Evolutionary conservation across 176 grass and related monocot genomes (phyloP), one percentile per base, ranked within the genome.

Genomic region (Phoenix dactylifera): DNA sequence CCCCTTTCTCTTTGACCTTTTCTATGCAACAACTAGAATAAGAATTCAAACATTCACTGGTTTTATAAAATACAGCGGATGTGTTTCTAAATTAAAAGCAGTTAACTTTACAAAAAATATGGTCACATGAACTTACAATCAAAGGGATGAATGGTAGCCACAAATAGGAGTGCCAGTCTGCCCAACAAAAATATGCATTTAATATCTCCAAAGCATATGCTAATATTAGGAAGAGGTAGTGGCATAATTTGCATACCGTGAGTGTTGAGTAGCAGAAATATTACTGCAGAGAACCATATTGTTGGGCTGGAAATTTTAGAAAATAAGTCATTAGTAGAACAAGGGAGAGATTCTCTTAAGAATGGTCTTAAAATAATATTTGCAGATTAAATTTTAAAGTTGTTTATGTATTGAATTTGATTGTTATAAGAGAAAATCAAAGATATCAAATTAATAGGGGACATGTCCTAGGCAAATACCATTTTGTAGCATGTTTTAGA

Each of bases 131-230:
- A 55, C 65, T 57, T 68, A 68, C 65, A 23, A 68, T 56, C n/a
- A 68, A 19, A 56, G 65, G 65, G 26, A 68, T 48, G 3, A 68
- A 68, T 1, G 65, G 65, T 15, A 55, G 52, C 65, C 65, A 68
- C 7, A 68, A 10, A 17, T 57, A 57, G 14, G 63, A 65, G 12
- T 26, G 49, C 63, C 16, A 52, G 16, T 24, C 63, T 65, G 63
- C 22, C 17, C 10, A 67, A 52, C 30, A 29, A 68, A 24, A 59
- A 4, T 22, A 65, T 18, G 7, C 22, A 65, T 51, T 14, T 15
- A 29, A 56, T 15, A 18, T 68, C 17, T 35, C 65, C 4, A 1
- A 15, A 0, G 12, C 10, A 39, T 49, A 18, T 44, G 15, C 4
- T 52, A 23, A 5, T 16, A 22, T 54, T 56, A 22, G 28, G 22